Evolutionary conservation across 371 early-diverging fungal species (phyloP).

Genomic region (Mucor plumbeus): DNA sequence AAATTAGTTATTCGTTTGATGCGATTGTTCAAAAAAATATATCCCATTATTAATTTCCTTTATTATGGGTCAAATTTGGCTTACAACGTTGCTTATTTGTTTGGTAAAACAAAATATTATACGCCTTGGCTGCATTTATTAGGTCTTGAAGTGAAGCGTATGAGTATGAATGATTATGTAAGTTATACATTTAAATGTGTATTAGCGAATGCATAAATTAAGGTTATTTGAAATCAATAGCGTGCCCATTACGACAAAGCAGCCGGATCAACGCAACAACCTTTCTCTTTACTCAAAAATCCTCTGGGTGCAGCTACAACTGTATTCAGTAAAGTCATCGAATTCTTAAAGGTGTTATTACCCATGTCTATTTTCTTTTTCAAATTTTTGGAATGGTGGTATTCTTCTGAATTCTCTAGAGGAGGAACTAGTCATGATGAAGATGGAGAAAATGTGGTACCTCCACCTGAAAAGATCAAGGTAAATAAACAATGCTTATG

Average conservation of each 20-base stretch:
- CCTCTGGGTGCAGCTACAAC: slow-evolving; percentile 30
- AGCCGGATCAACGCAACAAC: slow-evolving; percentile 11
- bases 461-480: slow-evolving; percentile 70
- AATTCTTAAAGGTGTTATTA: slow-evolving; percentile 74
- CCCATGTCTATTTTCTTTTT: slow-evolving; percentile 92
- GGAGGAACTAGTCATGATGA: slow-evolving; percentile 40
- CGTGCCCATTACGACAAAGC: slow-evolving; percentile 48
- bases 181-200: slow-evolving; percentile 26
- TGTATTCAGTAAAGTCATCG: slow-evolving; percentile 63
- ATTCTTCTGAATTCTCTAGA: slow-evolving; percentile 74
- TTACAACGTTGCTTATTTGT: slow-evolving; percentile 83
- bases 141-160: slow-evolving; percentile 77
- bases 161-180: slow-evolving; percentile 84
- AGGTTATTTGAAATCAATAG: slow-evolving; percentile 16
- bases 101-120: slow-evolving; percentile 78
- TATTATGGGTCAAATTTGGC: slow-evolving; percentile 67
- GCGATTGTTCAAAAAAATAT: slow-evolving; percentile 59
- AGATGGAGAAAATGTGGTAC: slow-evolving; percentile 36
- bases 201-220: neutral
- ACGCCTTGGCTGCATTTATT: slow-evolving; percentile 82
- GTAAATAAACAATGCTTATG: slow-evolving; percentile 28
- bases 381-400: slow-evolving; percentile 97
- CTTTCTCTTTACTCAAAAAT: slow-evolving; percentile 26
- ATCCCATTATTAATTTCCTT: slow-evolving; percentile 71
- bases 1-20: slow-evolving; percentile 45